Evolutionary conservation across 2,329 filamentous ascomycete genomes (phyloP).

Genomic region (Ceratocystis smalleyi): DNA sequence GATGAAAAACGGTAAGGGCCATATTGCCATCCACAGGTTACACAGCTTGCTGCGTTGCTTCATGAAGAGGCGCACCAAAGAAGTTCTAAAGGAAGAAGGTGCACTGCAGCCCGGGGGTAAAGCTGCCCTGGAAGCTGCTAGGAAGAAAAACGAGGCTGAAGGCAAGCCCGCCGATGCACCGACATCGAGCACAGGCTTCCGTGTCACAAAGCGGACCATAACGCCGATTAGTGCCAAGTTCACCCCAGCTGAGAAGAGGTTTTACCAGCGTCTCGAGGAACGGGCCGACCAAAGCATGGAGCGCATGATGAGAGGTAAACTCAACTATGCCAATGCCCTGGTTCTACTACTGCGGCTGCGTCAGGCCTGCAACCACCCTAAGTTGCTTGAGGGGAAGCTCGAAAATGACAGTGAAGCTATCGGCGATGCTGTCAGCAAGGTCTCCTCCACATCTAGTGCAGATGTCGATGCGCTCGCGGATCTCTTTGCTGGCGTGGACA

Average conservation of each 20-base stretch:
- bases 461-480: slow-evolving; percentile 75
- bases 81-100: slow-evolving; percentile 79
- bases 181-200: slow-evolving; percentile 51
- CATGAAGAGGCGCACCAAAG: slow-evolving; percentile 98
- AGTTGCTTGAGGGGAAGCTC: slow-evolving; percentile 70
- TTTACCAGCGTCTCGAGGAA: slow-evolving; percentile 71
- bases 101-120: slow-evolving; percentile 65
- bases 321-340: slow-evolving; percentile 87
- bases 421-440: slow-evolving; percentile 25
- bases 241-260: slow-evolving; percentile 61
- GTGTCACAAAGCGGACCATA: slow-evolving; percentile 81
- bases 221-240: slow-evolving; percentile 66
- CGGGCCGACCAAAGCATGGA: slow-evolving; percentile 77
- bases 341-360: slow-evolving; percentile 79
- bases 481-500: slow-evolving; percentile 69
- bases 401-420: slow-evolving; percentile 73
- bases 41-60: slow-evolving; percentile 78
- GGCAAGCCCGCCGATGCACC: slow-evolving; percentile 23
- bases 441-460: slow-evolving; percentile 37
- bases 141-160: slow-evolving; percentile 29
- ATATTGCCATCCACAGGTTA: slow-evolving; percentile 72
- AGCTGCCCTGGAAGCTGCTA: slow-evolving; percentile 28
- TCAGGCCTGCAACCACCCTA: slow-evolving; percentile 89
- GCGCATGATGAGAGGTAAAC: slow-evolving; percentile 68
- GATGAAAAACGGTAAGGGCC: slow-evolving; percentile 77